A percentile compares a stretch with the other conserved stretches of the same genome.
phyloP scores from a whole-genome alignment of 768 basidiomycete species.

The Ramaria sp. region DNA sequence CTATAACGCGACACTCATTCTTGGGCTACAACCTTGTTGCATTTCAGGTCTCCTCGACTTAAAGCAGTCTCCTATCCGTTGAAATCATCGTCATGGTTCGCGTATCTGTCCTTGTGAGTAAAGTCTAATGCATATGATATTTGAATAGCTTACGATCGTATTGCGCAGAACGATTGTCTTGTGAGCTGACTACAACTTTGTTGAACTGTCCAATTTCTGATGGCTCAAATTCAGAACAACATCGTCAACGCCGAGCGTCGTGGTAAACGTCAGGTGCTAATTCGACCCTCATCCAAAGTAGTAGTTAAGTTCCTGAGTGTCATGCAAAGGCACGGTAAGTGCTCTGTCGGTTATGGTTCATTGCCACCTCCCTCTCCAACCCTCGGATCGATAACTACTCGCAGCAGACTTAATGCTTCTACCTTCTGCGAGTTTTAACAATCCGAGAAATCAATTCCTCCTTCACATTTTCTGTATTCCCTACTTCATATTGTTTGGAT shows the following conservation, averaged over 20 bases:
- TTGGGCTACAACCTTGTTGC: slow-evolving; percentile 34
- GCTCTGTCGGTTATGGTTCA: not conserved
- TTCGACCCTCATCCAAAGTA: slow-evolving; percentile 96
- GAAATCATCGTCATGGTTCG: slow-evolving; percentile 62
- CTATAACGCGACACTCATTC: slow-evolving; percentile 77
- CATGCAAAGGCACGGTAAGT: slow-evolving; percentile 97
- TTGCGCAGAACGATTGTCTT: slow-evolving; percentile 47
- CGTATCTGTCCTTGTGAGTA: slow-evolving; percentile 64
- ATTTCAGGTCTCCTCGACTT: slow-evolving; percentile 22
- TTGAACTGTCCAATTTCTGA: slow-evolving; percentile 1
- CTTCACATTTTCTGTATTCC: not conserved
- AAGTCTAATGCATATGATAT: not conserved
- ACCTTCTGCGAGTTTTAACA: slow-evolving; percentile 77
- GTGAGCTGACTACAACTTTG: slow-evolving; percentile 19
- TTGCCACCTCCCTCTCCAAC: slow-evolving; percentile 3
- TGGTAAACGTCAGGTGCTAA: slow-evolving; percentile 98
- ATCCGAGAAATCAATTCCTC: slow-evolving; percentile 57
- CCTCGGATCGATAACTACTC: slow-evolving; percentile 84
- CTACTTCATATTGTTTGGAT: not conserved
- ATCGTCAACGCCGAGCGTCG: slow-evolving; percentile 99
- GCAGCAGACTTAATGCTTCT: slow-evolving; percentile 41
- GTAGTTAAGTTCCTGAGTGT: slow-evolving; percentile 95
- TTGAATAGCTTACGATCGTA: not conserved
- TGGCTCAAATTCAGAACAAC: slow-evolving; percentile 55
- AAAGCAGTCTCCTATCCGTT: slow-evolving; percentile 3